These are phyloP conservation scores for Penicillium sp. DNA, from an alignment of 2,329 filamentous ascomycete genomes.

Conservation along the genomic window DNA sequence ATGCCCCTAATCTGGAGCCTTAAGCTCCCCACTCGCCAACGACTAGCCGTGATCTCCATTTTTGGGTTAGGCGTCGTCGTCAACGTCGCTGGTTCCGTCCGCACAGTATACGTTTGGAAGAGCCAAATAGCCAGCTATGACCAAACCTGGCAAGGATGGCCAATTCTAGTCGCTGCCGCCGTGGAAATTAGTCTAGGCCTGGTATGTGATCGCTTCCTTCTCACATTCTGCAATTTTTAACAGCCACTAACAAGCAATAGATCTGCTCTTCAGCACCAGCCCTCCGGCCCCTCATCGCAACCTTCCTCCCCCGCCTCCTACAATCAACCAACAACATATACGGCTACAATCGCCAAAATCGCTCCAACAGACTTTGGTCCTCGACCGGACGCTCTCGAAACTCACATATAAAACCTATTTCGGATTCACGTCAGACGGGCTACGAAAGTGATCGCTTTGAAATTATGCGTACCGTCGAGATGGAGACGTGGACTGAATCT, in stretches of 20 bases:
- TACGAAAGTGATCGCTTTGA: slow-evolving; percentile 27
- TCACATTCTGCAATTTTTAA: background rate
- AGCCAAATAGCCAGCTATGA: slow-evolving; percentile 34
- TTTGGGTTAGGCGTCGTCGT: slow-evolving; percentile 40
- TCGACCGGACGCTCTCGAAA: slow-evolving; percentile 24
- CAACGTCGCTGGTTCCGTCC: slow-evolving; percentile 35
- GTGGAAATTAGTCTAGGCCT: slow-evolving; percentile 38
- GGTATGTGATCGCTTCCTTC: slow-evolving; percentile 21
- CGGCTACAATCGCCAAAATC: slow-evolving; percentile 18
- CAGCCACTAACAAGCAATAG: slow-evolving; percentile 13
- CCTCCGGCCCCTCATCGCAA: slow-evolving; percentile 34
- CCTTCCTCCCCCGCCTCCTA: slow-evolving; percentile 34
- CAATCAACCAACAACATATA: slow-evolving; percentile 25
- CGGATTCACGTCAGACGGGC: slow-evolving; percentile 13
- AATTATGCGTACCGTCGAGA: slow-evolving; percentile 37
- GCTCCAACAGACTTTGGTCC: slow-evolving; percentile 22
- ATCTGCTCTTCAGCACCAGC: slow-evolving; percentile 40
- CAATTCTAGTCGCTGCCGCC: slow-evolving; percentile 29
- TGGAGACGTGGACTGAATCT: slow-evolving; percentile 33
- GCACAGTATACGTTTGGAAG: slow-evolving; percentile 37
- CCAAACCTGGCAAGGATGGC: slow-evolving; percentile 37
- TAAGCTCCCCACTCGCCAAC: slow-evolving; percentile 36
- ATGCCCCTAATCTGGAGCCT: slow-evolving; percentile 44
- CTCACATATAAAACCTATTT: slow-evolving; percentile 11
- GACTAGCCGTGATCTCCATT: slow-evolving; percentile 38